Base-by-base conservation (phyloP, 2,329 filamentous ascomycete genomes). In the Fusarium bulbicola region DNA sequence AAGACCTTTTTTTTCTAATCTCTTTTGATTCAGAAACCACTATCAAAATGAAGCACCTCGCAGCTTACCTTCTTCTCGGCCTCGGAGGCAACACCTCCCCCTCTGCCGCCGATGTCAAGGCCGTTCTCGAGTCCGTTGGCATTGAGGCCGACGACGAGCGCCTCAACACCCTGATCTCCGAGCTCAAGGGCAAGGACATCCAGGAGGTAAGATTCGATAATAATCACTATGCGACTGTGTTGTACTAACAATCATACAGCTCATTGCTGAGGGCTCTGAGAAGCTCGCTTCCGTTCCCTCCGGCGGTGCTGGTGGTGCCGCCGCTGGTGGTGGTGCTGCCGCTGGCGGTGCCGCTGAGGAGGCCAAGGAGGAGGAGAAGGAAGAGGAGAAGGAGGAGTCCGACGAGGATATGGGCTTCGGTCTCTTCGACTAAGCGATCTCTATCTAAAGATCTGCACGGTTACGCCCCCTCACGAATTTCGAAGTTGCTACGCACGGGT, bases 201-300 rank as follows among this genome's bases (percentile, higher is more conserved):
- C 92, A 95, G 86, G 91, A 97, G 91, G 95, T 97, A 89, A 82
- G 91, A 77, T 66, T 30, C 13, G 39, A 14, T 14, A 14, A 21
- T 21, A 6, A 12, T 63, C 12, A 16, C 5, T 9, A 6, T 18
- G 34, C 21, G 24, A 28, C 50, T 28, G 32, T 20, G 63, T 10
- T 26, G 46, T 68, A 52, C 78, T 80, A 63, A 80, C 70, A 63
- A 15, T 7, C 8, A 30, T 52, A 73, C 79, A 98, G 96, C 88
- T 99, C 86, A 98, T 99, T 85, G 81, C 93, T 81, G 91, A 95
- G 86, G 96, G 96, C 83, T 91, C 93, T 77, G 82, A 88, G 86
- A 99, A 99, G 92, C 94, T 99, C 82, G 96, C 96, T 80, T 98
- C 95, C 86, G 95, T 99, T 83, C 95, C 96, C 86, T 94, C 93